phyloP scores from a whole-genome alignment of 208 protist species.

The Wallacemonas collosoma region DNA sequence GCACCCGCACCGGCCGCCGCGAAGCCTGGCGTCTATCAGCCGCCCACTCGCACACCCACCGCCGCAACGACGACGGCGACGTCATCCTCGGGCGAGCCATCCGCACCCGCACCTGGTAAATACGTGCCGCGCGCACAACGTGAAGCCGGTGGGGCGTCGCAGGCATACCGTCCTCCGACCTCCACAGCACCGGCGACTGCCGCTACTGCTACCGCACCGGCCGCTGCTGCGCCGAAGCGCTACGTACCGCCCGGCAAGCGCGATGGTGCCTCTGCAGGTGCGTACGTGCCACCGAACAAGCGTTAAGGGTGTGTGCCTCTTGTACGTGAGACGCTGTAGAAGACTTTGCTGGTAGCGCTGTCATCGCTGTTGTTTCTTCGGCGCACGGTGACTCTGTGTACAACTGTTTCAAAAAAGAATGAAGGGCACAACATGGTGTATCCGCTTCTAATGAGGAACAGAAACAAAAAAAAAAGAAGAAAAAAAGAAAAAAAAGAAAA shows the following conservation, averaged over 20 bases:
- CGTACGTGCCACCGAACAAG: constrained; percentile 41
- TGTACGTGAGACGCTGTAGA: not conserved
- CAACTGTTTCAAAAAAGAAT: too few relatives aligned
- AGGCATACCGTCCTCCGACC: constrained; percentile 11
- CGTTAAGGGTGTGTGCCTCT: constrained; percentile 23
- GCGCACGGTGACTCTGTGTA: too few relatives aligned
- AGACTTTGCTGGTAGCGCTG: too few relatives aligned
- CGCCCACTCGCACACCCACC: constrained; percentile 1
- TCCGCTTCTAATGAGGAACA: too few relatives aligned
- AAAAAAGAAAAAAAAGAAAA: too few relatives aligned
- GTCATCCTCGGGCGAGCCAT: not conserved
- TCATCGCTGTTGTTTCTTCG: too few relatives aligned
- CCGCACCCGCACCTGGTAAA: constrained; percentile 11
- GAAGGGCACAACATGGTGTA: too few relatives aligned
- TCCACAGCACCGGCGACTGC: not conserved
- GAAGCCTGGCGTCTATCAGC: constrained; percentile 8
- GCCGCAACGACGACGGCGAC: not conserved
- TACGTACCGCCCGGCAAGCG: constrained; percentile 54
- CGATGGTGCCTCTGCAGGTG: constrained; percentile 23
- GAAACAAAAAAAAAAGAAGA: too few relatives aligned
- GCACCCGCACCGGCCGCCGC: constrained; percentile 1
- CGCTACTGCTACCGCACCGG: constrained; percentile 4
- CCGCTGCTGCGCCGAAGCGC: constrained; percentile 23
- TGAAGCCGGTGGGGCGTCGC: not conserved
- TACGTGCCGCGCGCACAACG: constrained; percentile 14